Conservation (phyloP, 345 rosid species). For the Pelargonium nanum region DNA sequence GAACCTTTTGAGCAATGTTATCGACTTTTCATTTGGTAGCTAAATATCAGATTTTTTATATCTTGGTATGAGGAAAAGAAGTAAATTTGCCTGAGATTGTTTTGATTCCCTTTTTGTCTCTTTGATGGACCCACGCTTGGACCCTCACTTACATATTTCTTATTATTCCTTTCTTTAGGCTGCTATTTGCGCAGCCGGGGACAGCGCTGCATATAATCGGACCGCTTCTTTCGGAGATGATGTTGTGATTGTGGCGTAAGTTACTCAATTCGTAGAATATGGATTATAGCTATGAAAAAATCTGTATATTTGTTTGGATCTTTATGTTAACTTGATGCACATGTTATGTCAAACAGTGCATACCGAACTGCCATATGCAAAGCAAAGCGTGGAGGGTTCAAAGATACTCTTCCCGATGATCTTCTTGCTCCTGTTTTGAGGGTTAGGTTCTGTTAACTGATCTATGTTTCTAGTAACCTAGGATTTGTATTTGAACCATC, state of each 20-base stretch:
- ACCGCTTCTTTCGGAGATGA: slow-evolving; percentile 75
- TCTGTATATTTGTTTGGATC: background rate
- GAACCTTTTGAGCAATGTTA: no score
- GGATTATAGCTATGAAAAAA: background rate
- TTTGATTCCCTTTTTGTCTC: background rate
- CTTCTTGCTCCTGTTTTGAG: slow-evolving; percentile 68
- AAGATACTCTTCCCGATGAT: slow-evolving; percentile 84
- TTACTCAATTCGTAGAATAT: slow-evolving; percentile 6
- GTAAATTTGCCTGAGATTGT: background rate
- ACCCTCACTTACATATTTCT: no score
- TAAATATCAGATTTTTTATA: no score
- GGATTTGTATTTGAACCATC: background rate
- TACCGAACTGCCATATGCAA: slow-evolving; percentile 88
- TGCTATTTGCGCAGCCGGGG: slow-evolving; percentile 60
- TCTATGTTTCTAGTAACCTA: background rate
- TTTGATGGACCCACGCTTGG: no score
- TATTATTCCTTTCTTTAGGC: slow-evolving; percentile 26
- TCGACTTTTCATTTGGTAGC: no score
- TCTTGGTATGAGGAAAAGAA: no score
- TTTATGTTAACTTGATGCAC: background rate
- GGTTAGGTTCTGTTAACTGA: slow-evolving; percentile 27
- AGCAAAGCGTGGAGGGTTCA: slow-evolving; percentile 83
- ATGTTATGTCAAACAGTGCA: slow-evolving; percentile 35
- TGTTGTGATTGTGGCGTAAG: slow-evolving; percentile 88
- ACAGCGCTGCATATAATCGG: slow-evolving; percentile 44